phyloP scores from a whole-genome alignment of 2,329 filamentous ascomycete species.

The Pseudocercospora pini-densiflorae region DNA sequence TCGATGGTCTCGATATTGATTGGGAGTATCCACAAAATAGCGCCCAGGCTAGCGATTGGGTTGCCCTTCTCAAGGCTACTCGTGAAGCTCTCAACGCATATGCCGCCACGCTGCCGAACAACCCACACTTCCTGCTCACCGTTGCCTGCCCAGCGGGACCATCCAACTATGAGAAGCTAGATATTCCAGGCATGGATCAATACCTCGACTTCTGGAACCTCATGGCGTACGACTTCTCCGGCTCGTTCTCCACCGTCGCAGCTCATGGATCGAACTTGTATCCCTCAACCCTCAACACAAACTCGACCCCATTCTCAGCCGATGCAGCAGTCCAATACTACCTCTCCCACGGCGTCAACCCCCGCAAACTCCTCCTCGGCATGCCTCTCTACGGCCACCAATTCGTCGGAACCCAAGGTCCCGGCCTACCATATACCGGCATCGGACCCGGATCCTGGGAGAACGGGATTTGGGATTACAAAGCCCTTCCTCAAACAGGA shows the following conservation, averaged over 20 bases:
- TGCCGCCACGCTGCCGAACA: constrained; percentile 38
- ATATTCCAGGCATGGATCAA: constrained; percentile 46
- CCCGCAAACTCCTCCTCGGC: constrained; percentile 79
- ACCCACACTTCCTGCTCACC: constrained; percentile 49
- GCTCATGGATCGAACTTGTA: constrained; percentile 84
- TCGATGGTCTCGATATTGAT: constrained; percentile 59
- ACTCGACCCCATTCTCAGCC: constrained; percentile 78
- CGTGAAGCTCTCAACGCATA: constrained; percentile 47
- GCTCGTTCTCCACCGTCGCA: constrained; percentile 73
- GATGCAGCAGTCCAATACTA: constrained; percentile 73
- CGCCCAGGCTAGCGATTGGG: constrained; percentile 45
- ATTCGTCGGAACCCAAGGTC: constrained; percentile 77
- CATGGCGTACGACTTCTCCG: constrained; percentile 64
- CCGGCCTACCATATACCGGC: constrained; percentile 70
- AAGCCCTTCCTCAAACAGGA: constrained; percentile 71
- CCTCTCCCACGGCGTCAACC: constrained; percentile 60
- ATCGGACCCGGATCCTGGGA: constrained; percentile 84
- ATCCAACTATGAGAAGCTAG: constrained; percentile 49
- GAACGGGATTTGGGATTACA: constrained; percentile 84
- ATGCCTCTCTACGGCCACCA: constrained; percentile 92
- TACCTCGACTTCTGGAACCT: constrained; percentile 56
- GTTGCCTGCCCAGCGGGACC: constrained; percentile 51
- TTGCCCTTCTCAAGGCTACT: constrained; percentile 45
- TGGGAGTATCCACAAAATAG: constrained; percentile 53
- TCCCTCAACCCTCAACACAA: constrained; percentile 60